Evolutionary conservation across 768 basidiomycete species (phyloP).

Genomic region (Auriscalpium orientale): DNA sequence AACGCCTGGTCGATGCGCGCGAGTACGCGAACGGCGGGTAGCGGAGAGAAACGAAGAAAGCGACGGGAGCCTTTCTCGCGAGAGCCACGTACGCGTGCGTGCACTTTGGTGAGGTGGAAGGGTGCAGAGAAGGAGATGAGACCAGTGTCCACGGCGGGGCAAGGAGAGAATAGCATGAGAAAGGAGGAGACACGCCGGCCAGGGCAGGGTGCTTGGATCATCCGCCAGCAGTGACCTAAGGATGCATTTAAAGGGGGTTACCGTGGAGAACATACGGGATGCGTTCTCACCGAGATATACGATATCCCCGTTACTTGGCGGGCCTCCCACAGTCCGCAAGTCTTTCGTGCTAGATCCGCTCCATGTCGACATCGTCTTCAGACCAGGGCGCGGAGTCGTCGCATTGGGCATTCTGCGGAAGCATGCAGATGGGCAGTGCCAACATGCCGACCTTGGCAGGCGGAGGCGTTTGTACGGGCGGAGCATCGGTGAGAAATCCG

Average conservation of each 20-base stretch:
- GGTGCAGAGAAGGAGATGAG: conserved; percentile 35
- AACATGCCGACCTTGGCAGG: conserved; percentile 59
- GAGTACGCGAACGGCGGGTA: conserved; percentile 69
- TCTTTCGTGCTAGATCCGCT: conserved; percentile 46
- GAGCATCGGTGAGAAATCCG: conserved; percentile 27
- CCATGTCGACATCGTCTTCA: conserved; percentile 79
- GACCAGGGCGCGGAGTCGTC: conserved; percentile 43
- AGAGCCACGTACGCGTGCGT: conserved; percentile 69
- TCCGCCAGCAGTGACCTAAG: conserved; percentile 74
- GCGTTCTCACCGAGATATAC: conserved; percentile 57
- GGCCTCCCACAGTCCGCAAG: conserved; percentile 37
- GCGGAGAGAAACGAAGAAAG: conserved; percentile 51
- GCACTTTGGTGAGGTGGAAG: conserved; percentile 56
- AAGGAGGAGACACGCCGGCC: conserved; percentile 9
- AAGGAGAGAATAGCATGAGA: conserved; percentile 2
- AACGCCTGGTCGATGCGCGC: conserved; percentile 71
- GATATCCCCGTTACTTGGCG: conserved; percentile 61
- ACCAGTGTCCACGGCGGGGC: not conserved
- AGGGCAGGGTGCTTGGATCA: conserved; percentile 38
- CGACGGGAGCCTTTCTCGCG: conserved; percentile 48
- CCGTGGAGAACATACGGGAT: not conserved
- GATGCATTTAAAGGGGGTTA: not conserved
- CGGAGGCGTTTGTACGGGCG: conserved; percentile 48
- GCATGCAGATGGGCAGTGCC: conserved; percentile 59
- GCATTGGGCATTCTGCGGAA: conserved; percentile 33